These are phyloP conservation scores for Macrocystidia cucumis DNA, from an alignment of 1,284 basidiomycete species.

Conservation along the genomic window DNA sequence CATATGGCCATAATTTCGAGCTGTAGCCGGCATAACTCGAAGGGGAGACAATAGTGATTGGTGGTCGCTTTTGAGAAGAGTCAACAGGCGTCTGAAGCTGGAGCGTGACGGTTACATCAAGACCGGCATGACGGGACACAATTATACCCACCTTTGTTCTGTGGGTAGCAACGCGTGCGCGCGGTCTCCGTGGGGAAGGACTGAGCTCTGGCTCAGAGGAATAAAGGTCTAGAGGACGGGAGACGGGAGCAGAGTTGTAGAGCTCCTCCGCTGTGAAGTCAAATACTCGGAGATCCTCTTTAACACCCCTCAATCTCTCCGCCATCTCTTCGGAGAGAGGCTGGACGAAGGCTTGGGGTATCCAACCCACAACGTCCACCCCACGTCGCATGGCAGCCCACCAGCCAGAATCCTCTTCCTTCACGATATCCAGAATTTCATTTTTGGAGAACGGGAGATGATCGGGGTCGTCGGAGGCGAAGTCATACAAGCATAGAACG, in stretches of 20 bases:
- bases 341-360: conserved; percentile 52
- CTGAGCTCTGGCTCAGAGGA: conserved; percentile 14
- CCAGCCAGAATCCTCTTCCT: conserved; percentile 68
- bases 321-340: conserved; percentile 37
- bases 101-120: background rate
- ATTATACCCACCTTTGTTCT: background rate
- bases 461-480: conserved; percentile 47
- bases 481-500: conserved; percentile 63
- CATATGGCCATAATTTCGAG: background rate
- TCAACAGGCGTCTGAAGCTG: too few relatives aligned
- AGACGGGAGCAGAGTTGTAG: conserved; percentile 29
- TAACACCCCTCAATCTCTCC: conserved; percentile 31
- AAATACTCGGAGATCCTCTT: conserved; percentile 32
- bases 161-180: background rate
- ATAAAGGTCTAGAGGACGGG: conserved; percentile 19
- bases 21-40: too few relatives aligned
- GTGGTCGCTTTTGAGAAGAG: background rate
- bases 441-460: conserved; percentile 57
- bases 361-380: conserved; percentile 56
- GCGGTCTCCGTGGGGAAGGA: too few relatives aligned
- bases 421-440: conserved; percentile 60
- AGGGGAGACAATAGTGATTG: background rate
- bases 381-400: conserved; percentile 65
- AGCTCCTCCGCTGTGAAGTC: conserved; percentile 40
- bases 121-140: background rate